A percentile compares a stretch with the other conserved stretches of the same genome.
These are phyloP conservation scores for Phlyctochytrium arcticum DNA, from an alignment of 192 early-diverging fungal species.

Conservation along the genomic window DNA sequence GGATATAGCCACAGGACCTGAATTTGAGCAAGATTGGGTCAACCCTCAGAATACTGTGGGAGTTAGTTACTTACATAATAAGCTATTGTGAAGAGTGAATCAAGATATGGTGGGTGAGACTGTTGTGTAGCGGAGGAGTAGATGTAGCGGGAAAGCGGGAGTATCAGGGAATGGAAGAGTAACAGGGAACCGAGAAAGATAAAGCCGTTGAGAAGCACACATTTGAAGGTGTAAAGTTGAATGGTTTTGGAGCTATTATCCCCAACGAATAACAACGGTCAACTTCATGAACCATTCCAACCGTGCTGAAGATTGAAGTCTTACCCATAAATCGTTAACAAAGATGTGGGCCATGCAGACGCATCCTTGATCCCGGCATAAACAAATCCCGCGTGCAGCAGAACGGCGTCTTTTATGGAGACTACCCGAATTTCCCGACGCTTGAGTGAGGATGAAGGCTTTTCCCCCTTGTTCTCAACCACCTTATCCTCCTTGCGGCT, in stretches of 20 bases:
- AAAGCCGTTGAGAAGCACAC: constrained; percentile 46
- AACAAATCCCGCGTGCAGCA: not conserved
- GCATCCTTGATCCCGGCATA: constrained; percentile 33
- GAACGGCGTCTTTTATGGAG: not conserved
- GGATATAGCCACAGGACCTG: constrained; percentile 59
- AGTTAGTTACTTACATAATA: constrained; percentile 6
- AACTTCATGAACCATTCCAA: too few species aligned
- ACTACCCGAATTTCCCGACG: not conserved
- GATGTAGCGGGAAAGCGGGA: constrained; percentile 10
- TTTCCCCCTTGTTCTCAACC: too few species aligned
- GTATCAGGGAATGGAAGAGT: constrained; percentile 32
- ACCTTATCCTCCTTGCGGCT: too few species aligned
- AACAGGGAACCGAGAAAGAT: constrained; percentile 53
- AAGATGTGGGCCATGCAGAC: constrained; percentile 37
- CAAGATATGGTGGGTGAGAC: not conserved
- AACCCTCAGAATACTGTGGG: not conserved
- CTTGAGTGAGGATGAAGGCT: too few species aligned
- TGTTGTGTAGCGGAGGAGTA: not conserved
- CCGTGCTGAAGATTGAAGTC: not conserved
- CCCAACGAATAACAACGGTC: too few species aligned
- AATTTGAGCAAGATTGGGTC: too few species aligned
- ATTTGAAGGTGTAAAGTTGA: constrained; percentile 34
- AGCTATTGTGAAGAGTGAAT: not conserved
- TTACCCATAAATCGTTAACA: constrained; percentile 50
- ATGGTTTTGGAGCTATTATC: constrained; percentile 45